phyloP scores from a whole-genome alignment of 805 yeast genomes.

The Komagataella populi region DNA sequence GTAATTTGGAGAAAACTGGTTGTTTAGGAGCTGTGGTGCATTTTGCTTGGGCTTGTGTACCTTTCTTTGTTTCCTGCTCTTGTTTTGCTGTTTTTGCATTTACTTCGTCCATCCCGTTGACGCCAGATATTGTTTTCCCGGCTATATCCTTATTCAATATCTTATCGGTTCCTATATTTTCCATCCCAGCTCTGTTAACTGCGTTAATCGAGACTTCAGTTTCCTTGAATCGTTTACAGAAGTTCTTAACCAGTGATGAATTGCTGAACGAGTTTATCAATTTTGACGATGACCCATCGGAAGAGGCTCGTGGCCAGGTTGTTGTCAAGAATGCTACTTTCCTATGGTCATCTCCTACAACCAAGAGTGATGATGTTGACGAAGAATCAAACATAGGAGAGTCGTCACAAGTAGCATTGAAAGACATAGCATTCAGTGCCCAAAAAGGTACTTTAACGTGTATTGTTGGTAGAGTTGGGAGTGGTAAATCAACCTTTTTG shows the following conservation, averaged over 20 bases:
- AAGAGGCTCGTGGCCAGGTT: constrained; percentile 21
- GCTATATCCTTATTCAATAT: constrained; percentile 48
- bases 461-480: constrained; percentile 54
- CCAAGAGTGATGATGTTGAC: constrained; percentile 16
- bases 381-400: constrained; percentile 22
- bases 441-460: constrained; percentile 41
- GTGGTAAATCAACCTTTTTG: constrained; percentile 51
- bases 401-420: constrained; percentile 27
- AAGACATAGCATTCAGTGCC: constrained; percentile 33
- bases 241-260: constrained; percentile 30
- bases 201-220: constrained; percentile 46
- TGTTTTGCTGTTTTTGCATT: constrained; percentile 42
- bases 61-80: constrained; percentile 49
- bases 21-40: constrained; percentile 28
- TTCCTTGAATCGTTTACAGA: constrained; percentile 37
- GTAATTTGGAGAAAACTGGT: constrained; percentile 35
- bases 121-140: constrained; percentile 61
- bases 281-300: constrained; percentile 7
- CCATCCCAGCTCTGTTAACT: constrained; percentile 44
- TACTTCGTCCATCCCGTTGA: constrained; percentile 31
- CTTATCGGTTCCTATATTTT: constrained; percentile 42
- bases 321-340: constrained; percentile 36
- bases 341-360: constrained; percentile 25
- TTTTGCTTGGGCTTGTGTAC: constrained; percentile 53
- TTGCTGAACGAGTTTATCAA: constrained; percentile 24